phyloP scores from a whole-genome alignment of 1,284 basidiomycete genomes.

The Ceratobasidium sp. region DNA sequence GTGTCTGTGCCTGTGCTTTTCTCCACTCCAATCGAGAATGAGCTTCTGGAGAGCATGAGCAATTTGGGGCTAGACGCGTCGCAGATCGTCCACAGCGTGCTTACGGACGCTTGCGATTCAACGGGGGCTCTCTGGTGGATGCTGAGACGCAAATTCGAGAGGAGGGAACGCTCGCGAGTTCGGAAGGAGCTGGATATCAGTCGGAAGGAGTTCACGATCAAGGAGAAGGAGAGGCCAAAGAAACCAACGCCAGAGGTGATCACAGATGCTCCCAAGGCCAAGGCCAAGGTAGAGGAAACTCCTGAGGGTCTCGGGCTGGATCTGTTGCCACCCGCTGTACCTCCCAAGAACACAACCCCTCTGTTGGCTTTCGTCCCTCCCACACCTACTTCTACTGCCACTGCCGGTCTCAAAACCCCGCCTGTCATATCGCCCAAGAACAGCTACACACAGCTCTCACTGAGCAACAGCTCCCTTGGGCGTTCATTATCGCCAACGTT shows the following conservation, averaged over 20 bases:
- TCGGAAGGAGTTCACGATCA: conserved; percentile 47
- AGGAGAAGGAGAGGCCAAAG: conserved; percentile 52
- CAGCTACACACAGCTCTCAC: conserved; percentile 26
- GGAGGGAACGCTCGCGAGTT: conserved; percentile 64
- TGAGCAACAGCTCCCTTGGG: conserved; percentile 26
- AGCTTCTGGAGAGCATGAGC: conserved; percentile 80
- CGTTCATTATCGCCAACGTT: conserved; percentile 40
- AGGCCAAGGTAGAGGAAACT: conserved; percentile 3
- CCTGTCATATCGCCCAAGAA: conserved; percentile 21
- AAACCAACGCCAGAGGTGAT: conserved; percentile 26
- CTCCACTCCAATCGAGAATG: conserved; percentile 82
- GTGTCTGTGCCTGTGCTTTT: conserved; percentile 83
- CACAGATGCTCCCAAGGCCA: neutral
- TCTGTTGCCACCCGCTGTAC: conserved; percentile 23
- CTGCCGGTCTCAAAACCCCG: conserved; percentile 25
- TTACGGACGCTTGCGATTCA: conserved; percentile 91
- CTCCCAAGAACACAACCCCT: conserved; percentile 57
- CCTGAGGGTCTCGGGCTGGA: conserved; percentile 19
- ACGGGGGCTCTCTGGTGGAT: conserved; percentile 98
- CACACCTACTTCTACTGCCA: conserved; percentile 37
- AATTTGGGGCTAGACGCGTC: conserved; percentile 89
- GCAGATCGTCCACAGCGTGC: conserved; percentile 93
- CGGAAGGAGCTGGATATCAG: conserved; percentile 55
- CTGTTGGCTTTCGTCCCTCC: conserved; percentile 63
- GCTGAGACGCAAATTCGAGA: conserved; percentile 81